Percentiles rank a stretch among this genome's conserved stretches.
These are phyloP conservation scores for Lyophyllum atratum DNA, from an alignment of 768 basidiomycete species.

Conservation along the genomic window DNA sequence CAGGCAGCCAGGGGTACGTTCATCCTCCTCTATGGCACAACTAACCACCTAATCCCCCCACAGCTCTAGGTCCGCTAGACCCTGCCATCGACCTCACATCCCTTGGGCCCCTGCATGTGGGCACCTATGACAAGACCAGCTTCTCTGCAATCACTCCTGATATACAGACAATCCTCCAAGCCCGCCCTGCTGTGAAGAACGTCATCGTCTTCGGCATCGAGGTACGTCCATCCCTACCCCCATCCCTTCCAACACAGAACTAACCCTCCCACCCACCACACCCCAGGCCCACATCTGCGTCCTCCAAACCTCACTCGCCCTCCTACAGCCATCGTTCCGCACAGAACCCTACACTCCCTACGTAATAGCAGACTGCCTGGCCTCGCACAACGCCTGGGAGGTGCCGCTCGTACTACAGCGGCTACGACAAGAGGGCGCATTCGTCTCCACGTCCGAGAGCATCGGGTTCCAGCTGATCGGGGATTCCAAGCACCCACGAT, in stretches of 20 bases:
- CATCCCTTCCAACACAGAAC: background rate
- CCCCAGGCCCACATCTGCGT: constrained; percentile 61
- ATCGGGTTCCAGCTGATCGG: constrained; percentile 23
- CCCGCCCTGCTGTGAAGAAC: constrained; percentile 50
- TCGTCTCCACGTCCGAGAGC: constrained; percentile 21
- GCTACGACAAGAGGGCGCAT: constrained; percentile 19
- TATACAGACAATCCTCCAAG: constrained; percentile 51
- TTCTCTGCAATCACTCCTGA: constrained; percentile 87
- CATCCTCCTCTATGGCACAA: background rate
- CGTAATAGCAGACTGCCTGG: constrained; percentile 21
- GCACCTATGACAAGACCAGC: constrained; percentile 70
- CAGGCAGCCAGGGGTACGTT: constrained; percentile 18
- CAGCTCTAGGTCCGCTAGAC: constrained; percentile 71
- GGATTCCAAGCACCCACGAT: constrained; percentile 18
- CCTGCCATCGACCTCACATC: constrained; percentile 58
- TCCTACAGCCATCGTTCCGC: constrained; percentile 31
- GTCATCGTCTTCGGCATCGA: constrained; percentile 89
- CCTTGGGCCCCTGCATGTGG: constrained; percentile 59
- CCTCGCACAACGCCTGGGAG: constrained; percentile 23
- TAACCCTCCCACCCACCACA: background rate
- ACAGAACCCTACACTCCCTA: constrained; percentile 20
- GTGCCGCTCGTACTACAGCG: constrained; percentile 21
- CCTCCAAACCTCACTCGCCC: constrained; percentile 52
- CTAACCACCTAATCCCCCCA: background rate
- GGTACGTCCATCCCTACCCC: constrained; percentile 41